phyloP scores from a whole-genome alignment of 805 yeast species.

The Ogataea glucozyma region DNA sequence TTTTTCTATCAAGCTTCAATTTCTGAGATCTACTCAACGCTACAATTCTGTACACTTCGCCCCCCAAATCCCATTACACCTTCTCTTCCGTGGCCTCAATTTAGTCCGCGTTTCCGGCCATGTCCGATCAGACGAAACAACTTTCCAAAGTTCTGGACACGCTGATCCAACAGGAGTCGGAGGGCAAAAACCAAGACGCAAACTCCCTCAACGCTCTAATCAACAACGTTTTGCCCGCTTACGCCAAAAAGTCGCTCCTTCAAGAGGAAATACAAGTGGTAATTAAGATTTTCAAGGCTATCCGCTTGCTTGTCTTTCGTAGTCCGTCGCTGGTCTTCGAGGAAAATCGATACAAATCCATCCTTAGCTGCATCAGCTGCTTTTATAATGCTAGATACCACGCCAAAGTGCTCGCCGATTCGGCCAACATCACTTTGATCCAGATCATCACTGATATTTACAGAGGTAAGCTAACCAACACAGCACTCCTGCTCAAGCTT shows the following conservation, averaged over 20 bases:
- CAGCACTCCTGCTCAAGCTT: constrained; percentile 25
- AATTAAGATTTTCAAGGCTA: constrained; percentile 32
- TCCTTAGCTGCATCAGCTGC: constrained; percentile 23
- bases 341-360: constrained; percentile 19
- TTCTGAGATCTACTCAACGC: too few species aligned
- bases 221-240: constrained; percentile 32
- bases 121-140: constrained; percentile 29
- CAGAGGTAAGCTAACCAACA: constrained; percentile 26
- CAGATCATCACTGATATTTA: constrained; percentile 26
- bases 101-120: constrained; percentile 4
- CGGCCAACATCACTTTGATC: constrained; percentile 26
- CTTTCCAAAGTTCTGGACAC: constrained; percentile 32
- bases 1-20: not conserved
- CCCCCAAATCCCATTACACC: not conserved
- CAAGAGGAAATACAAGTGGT: constrained; percentile 23
- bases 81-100: not conserved
- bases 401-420: constrained; percentile 22
- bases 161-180: constrained; percentile 27
- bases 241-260: constrained; percentile 16
- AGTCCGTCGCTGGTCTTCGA: constrained; percentile 30
- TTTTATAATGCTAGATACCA: constrained; percentile 32
- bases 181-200: constrained; percentile 29
- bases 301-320: constrained; percentile 25
- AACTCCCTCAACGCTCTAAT: constrained; percentile 34
- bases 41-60: not conserved